phyloP scores from a whole-genome alignment of 257 asterid species.

The Solanum chiquidenum region DNA sequence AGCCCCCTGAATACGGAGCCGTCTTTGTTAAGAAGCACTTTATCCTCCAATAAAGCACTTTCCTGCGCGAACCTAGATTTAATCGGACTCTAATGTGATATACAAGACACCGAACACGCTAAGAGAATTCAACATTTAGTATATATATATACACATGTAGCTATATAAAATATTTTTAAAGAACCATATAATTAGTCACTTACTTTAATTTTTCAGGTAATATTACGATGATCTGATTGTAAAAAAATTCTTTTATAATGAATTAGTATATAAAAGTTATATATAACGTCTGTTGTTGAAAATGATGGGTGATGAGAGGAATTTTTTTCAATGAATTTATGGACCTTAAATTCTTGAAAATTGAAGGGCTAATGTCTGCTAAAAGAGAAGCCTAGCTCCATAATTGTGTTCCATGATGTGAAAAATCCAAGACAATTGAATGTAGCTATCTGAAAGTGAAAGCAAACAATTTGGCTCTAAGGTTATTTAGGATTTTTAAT shows the following conservation, averaged over 20 bases:
- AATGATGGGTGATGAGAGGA: background rate
- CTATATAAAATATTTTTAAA: too few species aligned
- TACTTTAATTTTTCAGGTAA: background rate
- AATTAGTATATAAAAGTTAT: background rate
- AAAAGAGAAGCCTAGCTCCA: constrained; percentile 14
- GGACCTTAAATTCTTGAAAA: background rate
- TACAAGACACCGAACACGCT: too few species aligned
- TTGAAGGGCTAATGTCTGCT: constrained; percentile 1
- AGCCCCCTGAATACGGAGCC: fast-evolving
- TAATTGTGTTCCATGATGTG: background rate
- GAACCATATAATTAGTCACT: background rate
- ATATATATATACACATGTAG: too few species aligned
- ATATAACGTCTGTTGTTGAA: background rate
- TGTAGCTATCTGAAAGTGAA: constrained; percentile 6
- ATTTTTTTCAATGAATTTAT: background rate
- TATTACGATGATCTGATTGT: background rate
- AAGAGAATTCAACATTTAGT: too few species aligned
- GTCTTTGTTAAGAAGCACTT: too few species aligned
- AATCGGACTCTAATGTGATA: too few species aligned
- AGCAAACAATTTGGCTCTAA: background rate
- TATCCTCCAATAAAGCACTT: too few species aligned
- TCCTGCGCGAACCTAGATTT: fast-evolving
- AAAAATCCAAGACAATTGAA: constrained; percentile 3
- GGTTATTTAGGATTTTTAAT: background rate
- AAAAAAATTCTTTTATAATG: background rate